These are phyloP conservation scores for Cryptosporidium sp. DNA, from an alignment of 169 alveolate species.

Conservation along the genomic window DNA sequence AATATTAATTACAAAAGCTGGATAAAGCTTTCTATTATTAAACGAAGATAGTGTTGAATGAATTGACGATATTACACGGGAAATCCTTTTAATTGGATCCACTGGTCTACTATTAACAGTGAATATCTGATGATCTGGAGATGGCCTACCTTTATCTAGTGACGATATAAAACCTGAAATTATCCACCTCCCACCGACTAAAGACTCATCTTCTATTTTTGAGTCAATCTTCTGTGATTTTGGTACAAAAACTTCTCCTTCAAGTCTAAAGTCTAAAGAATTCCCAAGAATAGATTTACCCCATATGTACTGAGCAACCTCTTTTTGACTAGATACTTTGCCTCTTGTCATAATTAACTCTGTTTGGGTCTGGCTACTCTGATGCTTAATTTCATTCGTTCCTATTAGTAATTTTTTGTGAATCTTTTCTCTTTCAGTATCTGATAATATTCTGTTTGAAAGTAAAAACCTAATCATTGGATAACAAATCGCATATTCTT, in stretches of 20 bases:
- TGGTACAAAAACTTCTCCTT: conserved; percentile 61
- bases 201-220: neutral
- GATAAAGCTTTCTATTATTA: conserved; percentile 30
- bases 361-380: neutral
- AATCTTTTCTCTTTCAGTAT: conserved; percentile 42
- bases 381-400: neutral
- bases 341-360: conserved; percentile 51
- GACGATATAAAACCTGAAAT: conserved; percentile 59
- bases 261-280: conserved; percentile 18
- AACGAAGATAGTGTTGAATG: conserved; percentile 46
- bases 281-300: conserved; percentile 50
- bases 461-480: conserved; percentile 42
- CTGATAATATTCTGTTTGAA: conserved; percentile 30
- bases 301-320: conserved; percentile 67
- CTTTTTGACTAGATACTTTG: conserved; percentile 13
- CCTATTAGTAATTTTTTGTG: neutral
- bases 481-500: conserved; percentile 72
- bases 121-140: conserved; percentile 59
- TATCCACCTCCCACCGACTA: conserved; percentile 53
- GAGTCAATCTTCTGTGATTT: neutral
- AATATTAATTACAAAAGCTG: conserved; percentile 63
- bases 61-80: conserved; percentile 39
- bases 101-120: conserved; percentile 50
- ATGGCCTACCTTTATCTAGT: conserved; percentile 64
- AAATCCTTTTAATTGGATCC: conserved; percentile 33